phyloP scores from a whole-genome alignment of 768 basidiomycete species.

The Boletus subparvulus region DNA sequence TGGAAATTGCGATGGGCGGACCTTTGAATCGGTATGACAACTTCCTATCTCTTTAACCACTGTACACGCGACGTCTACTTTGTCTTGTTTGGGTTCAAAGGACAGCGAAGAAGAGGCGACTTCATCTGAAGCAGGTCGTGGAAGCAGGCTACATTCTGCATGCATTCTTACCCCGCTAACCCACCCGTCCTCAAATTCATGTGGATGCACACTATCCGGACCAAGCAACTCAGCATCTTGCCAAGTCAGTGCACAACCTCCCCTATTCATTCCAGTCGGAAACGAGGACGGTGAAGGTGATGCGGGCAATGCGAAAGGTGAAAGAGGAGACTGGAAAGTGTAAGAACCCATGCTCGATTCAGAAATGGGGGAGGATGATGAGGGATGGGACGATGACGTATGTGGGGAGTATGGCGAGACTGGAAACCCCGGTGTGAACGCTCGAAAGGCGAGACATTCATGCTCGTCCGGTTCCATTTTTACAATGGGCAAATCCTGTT shows the following conservation, averaged over 20 bases:
- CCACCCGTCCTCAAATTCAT: constrained; percentile 43
- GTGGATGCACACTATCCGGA: constrained; percentile 43
- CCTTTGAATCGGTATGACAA: constrained; percentile 2
- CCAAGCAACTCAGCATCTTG: constrained; percentile 46
- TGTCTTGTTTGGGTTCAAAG: constrained; percentile 1
- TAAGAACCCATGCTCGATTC: constrained; percentile 17
- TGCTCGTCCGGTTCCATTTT: constrained; percentile 46
- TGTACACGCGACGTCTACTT: not conserved
- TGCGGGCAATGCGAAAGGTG: constrained; percentile 10
- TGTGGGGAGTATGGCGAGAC: constrained; percentile 22
- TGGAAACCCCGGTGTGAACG: constrained; percentile 8
- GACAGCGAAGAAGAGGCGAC: not conserved
- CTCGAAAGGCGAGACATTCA: constrained; percentile 22
- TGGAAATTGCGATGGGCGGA: not conserved
- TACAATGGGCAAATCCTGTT: constrained; percentile 26
- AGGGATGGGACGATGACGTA: constrained; percentile 15
- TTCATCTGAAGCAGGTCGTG: constrained; percentile 7
- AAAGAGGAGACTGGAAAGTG: constrained; percentile 12
- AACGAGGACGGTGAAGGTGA: constrained; percentile 11
- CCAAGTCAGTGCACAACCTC: constrained; percentile 36
- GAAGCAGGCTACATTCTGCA: constrained; percentile 6
- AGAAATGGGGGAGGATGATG: constrained; percentile 21
- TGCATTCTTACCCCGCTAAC: constrained; percentile 19
- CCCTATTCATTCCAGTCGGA: constrained; percentile 4
- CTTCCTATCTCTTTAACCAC: constrained; percentile 5